Percentiles rank a stretch among this genome's conserved stretches.
These are phyloP conservation scores for Leptographium radiaticola DNA, from an alignment of 2,329 filamentous ascomycete species.

Conservation along the genomic window DNA sequence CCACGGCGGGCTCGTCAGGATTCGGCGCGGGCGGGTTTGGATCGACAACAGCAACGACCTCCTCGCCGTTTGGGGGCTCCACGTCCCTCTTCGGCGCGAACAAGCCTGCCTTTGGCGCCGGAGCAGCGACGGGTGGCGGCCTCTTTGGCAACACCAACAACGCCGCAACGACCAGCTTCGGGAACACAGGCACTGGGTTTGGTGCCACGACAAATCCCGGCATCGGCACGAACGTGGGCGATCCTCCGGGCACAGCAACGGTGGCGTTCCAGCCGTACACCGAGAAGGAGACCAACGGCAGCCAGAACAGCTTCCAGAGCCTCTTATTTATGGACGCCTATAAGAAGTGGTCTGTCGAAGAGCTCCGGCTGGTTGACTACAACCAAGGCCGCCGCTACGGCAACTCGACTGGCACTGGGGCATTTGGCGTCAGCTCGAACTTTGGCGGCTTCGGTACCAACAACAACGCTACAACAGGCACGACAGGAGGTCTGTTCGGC, in stretches of 20 bases:
- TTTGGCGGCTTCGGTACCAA: conserved; percentile 37
- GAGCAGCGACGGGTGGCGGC: conserved; percentile 18
- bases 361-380: conserved; percentile 76
- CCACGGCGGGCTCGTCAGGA: conserved; percentile 22
- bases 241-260: conserved; percentile 55
- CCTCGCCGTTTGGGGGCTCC: conserved; percentile 28
- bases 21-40: conserved; percentile 28
- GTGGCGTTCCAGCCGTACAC: conserved; percentile 55
- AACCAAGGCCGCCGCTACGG: conserved; percentile 73
- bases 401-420: conserved; percentile 70
- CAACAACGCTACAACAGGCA: conserved; percentile 18
- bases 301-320: conserved; percentile 58
- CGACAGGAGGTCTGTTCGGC: conserved; percentile 26
- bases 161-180: conserved; percentile 26
- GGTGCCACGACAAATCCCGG: conserved; percentile 31
- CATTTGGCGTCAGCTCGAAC: conserved; percentile 55
- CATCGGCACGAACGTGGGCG: conserved; percentile 36
- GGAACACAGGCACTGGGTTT: conserved; percentile 14
- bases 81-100: conserved; percentile 35
- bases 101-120: conserved; percentile 30
- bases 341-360: conserved; percentile 82
- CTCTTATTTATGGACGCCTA: conserved; percentile 69
- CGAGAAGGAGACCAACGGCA: conserved; percentile 57
- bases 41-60: conserved; percentile 18
- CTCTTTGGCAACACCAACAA: conserved; percentile 32